Conservation (phyloP, 2,329 filamentous ascomycete genomes). For the Colletotrichum horii region DNA sequence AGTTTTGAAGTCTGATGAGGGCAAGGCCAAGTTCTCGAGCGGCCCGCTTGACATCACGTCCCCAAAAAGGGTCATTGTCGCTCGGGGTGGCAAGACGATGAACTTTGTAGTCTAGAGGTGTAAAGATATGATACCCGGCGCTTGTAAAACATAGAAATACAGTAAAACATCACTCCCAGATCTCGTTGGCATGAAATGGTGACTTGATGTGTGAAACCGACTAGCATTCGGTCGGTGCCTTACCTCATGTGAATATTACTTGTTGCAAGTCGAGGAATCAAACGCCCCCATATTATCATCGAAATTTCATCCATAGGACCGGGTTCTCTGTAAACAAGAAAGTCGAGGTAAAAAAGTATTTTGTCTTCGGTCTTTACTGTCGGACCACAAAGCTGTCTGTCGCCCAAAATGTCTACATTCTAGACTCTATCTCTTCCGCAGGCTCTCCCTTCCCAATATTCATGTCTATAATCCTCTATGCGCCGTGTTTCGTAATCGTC, state of each 20-base stretch:
- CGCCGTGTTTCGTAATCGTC: background rate
- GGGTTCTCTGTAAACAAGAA: background rate
- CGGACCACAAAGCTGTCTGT: background rate
- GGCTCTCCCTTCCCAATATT: background rate
- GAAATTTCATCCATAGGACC: too few species aligned
- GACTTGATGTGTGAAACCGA: background rate
- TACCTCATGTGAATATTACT: background rate
- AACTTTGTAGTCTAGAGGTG: slow-evolving; percentile 69
- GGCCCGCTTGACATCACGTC: slow-evolving; percentile 49
- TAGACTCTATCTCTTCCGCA: background rate
- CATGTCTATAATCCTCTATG: background rate
- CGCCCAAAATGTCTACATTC: background rate
- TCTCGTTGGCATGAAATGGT: background rate
- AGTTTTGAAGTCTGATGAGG: slow-evolving; percentile 67
- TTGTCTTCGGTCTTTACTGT: background rate
- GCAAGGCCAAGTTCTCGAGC: slow-evolving; percentile 58
- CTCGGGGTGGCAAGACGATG: slow-evolving; percentile 70
- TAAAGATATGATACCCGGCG: slow-evolving; percentile 19
- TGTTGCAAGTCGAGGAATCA: background rate
- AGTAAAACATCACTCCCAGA: background rate
- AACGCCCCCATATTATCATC: background rate
- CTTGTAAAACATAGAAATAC: background rate
- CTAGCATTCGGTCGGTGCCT: background rate
- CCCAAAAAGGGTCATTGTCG: slow-evolving; percentile 70
- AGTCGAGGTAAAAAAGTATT: fast-evolving